A percentile compares a stretch with the other conserved stretches of the same genome.
Evolutionary conservation across 2,329 filamentous ascomycete genomes (phyloP).

Genomic region (Aurifilum marmelostoma): DNA sequence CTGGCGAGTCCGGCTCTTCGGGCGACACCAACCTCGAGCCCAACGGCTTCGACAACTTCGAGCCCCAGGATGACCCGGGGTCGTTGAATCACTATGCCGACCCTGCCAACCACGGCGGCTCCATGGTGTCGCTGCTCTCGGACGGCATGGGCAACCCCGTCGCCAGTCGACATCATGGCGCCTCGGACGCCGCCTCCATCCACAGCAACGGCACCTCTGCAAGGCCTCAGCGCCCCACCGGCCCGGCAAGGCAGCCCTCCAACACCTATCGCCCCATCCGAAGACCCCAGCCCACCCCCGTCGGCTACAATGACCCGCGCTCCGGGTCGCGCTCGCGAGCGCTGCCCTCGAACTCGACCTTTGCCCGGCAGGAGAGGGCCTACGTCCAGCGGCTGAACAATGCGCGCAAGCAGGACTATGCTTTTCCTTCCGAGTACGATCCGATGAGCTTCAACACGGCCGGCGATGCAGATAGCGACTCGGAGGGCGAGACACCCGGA

Average conservation of each 20-base stretch:
- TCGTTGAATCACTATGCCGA: constrained; percentile 51
- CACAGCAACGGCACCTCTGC: constrained; percentile 39
- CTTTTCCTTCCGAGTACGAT: constrained; percentile 54
- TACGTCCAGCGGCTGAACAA: constrained; percentile 87
- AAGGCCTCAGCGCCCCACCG: constrained; percentile 68
- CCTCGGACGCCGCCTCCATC: constrained; percentile 36
- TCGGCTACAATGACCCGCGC: constrained; percentile 42
- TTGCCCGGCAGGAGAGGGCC: constrained; percentile 84
- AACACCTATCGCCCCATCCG: constrained; percentile 75
- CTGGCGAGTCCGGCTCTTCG: constrained; percentile 53
- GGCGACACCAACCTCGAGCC: constrained; percentile 49
- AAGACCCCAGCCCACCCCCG: constrained; percentile 49
- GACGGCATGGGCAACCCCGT: constrained; percentile 48
- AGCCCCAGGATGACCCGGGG: constrained; percentile 54
- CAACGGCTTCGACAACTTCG: constrained; percentile 44
- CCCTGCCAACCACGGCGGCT: constrained; percentile 42
- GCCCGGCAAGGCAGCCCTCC: constrained; percentile 73
- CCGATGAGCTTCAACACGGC: constrained; percentile 25
- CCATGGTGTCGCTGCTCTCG: constrained; percentile 48
- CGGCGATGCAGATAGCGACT: constrained; percentile 74
- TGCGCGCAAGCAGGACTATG: constrained; percentile 63
- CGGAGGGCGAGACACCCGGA: constrained; percentile 87
- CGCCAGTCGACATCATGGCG: constrained; percentile 45
- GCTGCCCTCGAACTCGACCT: constrained; percentile 51
- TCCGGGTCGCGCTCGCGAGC: constrained; percentile 57